phyloP scores from a whole-genome alignment of 169 alveolate genomes.

The Cryptosporidium andersoni region DNA sequence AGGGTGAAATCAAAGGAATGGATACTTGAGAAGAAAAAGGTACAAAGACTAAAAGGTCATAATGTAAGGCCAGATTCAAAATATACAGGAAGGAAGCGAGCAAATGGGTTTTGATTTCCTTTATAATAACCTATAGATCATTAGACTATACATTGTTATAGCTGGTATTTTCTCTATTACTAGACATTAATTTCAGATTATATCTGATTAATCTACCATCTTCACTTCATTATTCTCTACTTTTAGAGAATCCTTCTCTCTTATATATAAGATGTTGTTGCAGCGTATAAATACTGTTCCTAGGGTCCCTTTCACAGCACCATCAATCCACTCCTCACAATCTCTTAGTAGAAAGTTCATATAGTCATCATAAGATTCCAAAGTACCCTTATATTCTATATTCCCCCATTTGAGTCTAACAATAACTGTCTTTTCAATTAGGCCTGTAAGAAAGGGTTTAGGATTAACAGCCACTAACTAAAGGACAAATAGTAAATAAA shows the following conservation, averaged over 20 bases:
- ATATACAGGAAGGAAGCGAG: constrained; percentile 94
- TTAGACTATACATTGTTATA: background rate
- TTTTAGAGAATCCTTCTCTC: constrained; percentile 75
- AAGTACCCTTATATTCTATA: constrained; percentile 91
- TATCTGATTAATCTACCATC: constrained; percentile 11
- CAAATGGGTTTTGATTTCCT: constrained; percentile 74
- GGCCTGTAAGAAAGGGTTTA: constrained; percentile 90
- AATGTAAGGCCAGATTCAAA: constrained; percentile 92
- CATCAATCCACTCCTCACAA: constrained; percentile 93
- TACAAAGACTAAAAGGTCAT: constrained; percentile 89
- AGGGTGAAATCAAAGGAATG: constrained; percentile 82
- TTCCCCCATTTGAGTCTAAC: constrained; percentile 93
- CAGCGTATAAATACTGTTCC: constrained; percentile 88
- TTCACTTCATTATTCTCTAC: constrained; percentile 76
- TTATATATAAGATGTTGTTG: constrained; percentile 85
- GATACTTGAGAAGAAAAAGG: constrained; percentile 91
- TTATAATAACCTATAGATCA: background rate
- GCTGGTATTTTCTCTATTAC: background rate
- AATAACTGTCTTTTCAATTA: constrained; percentile 87
- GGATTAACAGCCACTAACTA: constrained; percentile 91
- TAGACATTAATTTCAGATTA: background rate
- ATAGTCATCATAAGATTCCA: constrained; percentile 89
- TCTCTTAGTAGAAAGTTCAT: constrained; percentile 88
- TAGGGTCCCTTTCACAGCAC: constrained; percentile 87
- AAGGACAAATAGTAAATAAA: background rate